Percentiles rank a stretch among this genome's conserved stretches.
Conservation (phyloP, 208 protist species). For the Herpetomonas tarakana region DNA sequence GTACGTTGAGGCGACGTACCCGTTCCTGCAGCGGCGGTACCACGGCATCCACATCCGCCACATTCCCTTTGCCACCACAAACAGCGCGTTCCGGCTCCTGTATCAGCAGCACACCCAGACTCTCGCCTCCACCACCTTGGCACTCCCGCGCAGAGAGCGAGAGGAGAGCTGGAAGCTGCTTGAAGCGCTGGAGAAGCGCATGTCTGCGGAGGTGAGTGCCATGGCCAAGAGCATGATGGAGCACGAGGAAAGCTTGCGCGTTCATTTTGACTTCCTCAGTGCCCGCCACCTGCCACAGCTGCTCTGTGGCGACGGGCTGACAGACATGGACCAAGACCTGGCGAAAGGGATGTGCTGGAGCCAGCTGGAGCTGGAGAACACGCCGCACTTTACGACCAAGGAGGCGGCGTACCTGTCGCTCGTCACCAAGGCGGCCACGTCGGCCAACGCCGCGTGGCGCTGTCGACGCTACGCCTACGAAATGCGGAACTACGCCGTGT, state of each 20-base stretch:
- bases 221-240: neutral
- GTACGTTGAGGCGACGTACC: slow-evolving; percentile 25
- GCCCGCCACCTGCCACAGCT: neutral
- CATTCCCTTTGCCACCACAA: slow-evolving; percentile 7
- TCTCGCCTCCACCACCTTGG: neutral
- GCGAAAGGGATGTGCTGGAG: neutral
- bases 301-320: neutral
- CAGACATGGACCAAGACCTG: neutral
- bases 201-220: neutral
- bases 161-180: neutral
- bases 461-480: slow-evolving; percentile 1
- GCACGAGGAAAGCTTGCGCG: neutral
- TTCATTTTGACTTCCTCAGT: neutral
- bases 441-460: neutral
- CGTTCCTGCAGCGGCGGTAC: slow-evolving; percentile 34
- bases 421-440: neutral
- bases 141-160: neutral
- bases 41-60: slow-evolving; percentile 28
- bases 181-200: neutral
- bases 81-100: neutral
- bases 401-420: neutral
- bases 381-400: neutral
- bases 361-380: neutral
- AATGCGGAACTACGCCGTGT: neutral
- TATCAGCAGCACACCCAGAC: slow-evolving; percentile 3